These are phyloP conservation scores for Rhizopus sp. DNA, from an alignment of 371 early-diverging fungal genomes.

Conservation along the genomic window DNA sequence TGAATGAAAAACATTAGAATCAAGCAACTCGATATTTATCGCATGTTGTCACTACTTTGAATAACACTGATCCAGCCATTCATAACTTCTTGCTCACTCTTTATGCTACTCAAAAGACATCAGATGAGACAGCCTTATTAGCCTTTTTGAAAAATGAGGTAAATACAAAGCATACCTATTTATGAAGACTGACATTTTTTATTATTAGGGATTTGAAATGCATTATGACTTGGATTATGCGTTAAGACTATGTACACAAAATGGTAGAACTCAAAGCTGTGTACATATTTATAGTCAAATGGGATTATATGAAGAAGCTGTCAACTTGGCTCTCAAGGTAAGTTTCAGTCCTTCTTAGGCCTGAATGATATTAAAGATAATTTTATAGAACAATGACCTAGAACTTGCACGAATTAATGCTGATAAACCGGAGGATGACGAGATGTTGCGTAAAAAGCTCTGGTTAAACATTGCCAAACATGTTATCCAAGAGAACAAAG, in stretches of 20 bases:
- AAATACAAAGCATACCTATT: conserved; percentile 82
- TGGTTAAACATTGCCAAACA: conserved; percentile 94
- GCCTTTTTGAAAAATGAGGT: conserved; percentile 73
- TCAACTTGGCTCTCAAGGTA: conserved; percentile 80
- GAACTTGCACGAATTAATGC: conserved; percentile 91
- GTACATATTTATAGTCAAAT: conserved; percentile 84
- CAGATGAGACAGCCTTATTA: conserved; percentile 66
- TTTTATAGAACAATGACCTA: conserved; percentile 74
- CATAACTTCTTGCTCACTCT: conserved; percentile 92
- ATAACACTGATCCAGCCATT: conserved; percentile 82
- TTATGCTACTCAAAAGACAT: conserved; percentile 73
- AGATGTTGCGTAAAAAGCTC: conserved; percentile 78
- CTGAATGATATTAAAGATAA: conserved; percentile 78
- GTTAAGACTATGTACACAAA: conserved; percentile 78
- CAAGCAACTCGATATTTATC: conserved; percentile 89
- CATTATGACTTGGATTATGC: conserved; percentile 89
- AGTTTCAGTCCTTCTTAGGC: conserved; percentile 40
- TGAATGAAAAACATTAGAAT: conserved; percentile 46
- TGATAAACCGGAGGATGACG: conserved; percentile 81
- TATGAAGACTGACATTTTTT: conserved; percentile 44
- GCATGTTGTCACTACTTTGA: conserved; percentile 73
- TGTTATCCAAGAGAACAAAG: conserved; percentile 79
- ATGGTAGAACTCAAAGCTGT: conserved; percentile 74
- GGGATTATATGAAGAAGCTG: conserved; percentile 87
- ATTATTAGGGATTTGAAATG: conserved; percentile 61